Base-by-base conservation (phyloP, 2,329 filamentous ascomycete genomes). In the Venturia pyrina region DNA sequence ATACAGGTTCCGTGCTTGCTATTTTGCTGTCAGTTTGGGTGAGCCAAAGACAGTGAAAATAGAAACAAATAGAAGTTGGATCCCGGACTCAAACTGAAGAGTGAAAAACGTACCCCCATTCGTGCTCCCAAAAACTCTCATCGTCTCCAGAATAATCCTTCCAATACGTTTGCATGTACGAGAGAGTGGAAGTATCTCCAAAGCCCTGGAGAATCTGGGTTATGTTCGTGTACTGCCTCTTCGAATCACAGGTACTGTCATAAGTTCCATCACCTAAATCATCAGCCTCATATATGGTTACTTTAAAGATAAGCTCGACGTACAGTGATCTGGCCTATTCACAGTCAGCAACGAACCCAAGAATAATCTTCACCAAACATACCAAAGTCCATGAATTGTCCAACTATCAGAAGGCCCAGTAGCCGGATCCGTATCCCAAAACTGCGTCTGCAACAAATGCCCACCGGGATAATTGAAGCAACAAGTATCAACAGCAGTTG, bases 121-220 rank as follows among this genome's bases (percentile, higher is more conserved):
- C 88, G 75, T 89, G 86, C 70, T 84, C 80, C 88, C 88, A 90
- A 70, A 90, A 85, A 13, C 76, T 77, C 70, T 87, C 83, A 69
- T 88, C 84, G 53, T 86, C 76, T 66, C 87, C 87, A 62, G 82
- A 73, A 75, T 87, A 84, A 72, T 88, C 85, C 73, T 89, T 87
- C 89, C 89, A 91, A 77, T 87, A 90, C 1, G 78, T 83, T 63
- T 82, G 76, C 89, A 91, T 91, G 72, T 86, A 89, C 1, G 78
- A 76, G 1, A 92, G 78, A 0, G 88, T 80, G 37, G 83, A 82
- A 0, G 77, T 78, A 63, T 82, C 80, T 67, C 82, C 82, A 28
- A 82, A 80, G 8, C 81, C 76, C 8, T 81, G 73, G 44, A 91
- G 77, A 66, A 90, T 89, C 17, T 80, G 75, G 0, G 59, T 43